These are phyloP conservation scores for Medicago ruthenica DNA, from an alignment of 306 rosid genomes.

Conservation along the genomic window DNA sequence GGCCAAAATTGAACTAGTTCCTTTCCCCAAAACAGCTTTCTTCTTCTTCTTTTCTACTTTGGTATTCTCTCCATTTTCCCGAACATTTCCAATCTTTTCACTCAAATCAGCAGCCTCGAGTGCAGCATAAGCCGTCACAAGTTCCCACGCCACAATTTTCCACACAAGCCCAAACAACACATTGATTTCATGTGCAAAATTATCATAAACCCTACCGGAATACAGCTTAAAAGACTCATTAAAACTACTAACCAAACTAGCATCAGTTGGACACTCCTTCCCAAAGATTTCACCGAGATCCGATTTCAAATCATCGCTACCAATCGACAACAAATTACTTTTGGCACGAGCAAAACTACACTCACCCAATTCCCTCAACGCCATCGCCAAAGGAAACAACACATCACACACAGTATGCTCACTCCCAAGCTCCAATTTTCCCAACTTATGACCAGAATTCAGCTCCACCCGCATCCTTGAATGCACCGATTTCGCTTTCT, in stretches of 20 bases:
- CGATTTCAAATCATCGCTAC: constrained; percentile 36
- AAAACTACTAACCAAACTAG: constrained; percentile 49
- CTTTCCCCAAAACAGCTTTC: constrained; percentile 80
- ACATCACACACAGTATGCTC: constrained; percentile 52
- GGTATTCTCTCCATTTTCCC: constrained; percentile 50
- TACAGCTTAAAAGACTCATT: constrained; percentile 52
- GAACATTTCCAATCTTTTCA: constrained; percentile 51
- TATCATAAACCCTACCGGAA: constrained; percentile 52
- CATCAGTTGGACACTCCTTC: constrained; percentile 56
- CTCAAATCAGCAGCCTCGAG: constrained; percentile 66
- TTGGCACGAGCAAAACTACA: constrained; percentile 58
- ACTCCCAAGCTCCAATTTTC: constrained; percentile 31
- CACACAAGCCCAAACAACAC: constrained; percentile 62
- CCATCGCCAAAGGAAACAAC: constrained; percentile 56
- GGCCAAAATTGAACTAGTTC: constrained; percentile 65
- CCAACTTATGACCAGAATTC: constrained; percentile 57
- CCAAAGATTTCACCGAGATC: constrained; percentile 55
- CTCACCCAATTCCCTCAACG: constrained; percentile 58
- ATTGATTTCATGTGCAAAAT: constrained; percentile 62
- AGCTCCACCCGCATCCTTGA: constrained; percentile 65
- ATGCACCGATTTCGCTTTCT: constrained; percentile 65
- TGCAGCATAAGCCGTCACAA: constrained; percentile 50
- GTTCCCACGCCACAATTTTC: constrained; percentile 84
- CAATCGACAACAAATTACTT: constrained; percentile 48
- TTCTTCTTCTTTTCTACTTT: constrained; percentile 75